Evolutionary conservation across 2,329 filamentous ascomycete genomes (phyloP).

Genomic region (Colletotrichum abscissum): DNA sequence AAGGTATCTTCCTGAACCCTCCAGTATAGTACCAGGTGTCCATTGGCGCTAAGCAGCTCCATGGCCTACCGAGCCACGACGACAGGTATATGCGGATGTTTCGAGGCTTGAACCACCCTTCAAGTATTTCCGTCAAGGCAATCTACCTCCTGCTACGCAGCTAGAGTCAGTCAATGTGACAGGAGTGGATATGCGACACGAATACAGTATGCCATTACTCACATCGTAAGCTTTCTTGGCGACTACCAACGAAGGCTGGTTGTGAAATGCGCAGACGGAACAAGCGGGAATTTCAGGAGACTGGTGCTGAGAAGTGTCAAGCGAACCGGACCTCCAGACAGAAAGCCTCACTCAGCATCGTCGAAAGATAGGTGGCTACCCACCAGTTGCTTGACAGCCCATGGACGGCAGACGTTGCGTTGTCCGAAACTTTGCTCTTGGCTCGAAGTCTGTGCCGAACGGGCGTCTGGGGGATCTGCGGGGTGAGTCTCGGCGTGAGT

Average conservation of each 20-base stretch:
- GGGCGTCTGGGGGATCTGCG: conserved; percentile 20
- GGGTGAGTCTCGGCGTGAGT: conserved; percentile 10
- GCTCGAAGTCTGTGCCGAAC: conserved; percentile 20
- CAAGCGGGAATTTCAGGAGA: not conserved
- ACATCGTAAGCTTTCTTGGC: not conserved
- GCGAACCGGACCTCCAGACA: not conserved
- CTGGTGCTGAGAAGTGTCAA: not conserved
- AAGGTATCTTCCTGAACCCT: not conserved
- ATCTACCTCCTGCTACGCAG: not conserved
- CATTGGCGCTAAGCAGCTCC: not conserved
- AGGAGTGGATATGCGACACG: too few relatives aligned
- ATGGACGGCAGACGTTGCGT: not conserved
- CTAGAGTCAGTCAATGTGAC: too few relatives aligned
- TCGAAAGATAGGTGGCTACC: not conserved
- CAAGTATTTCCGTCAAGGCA: not conserved
- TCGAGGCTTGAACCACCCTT: not conserved
- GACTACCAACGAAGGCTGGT: not conserved
- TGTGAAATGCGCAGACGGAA: not conserved
- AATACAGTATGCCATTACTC: not conserved
- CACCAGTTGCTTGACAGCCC: not conserved
- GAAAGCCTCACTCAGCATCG: not conserved
- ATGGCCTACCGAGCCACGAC: not conserved
- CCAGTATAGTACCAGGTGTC: too few relatives aligned
- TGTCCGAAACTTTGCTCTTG: not conserved
- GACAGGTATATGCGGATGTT: not conserved